Evolutionary conservation across 2,329 filamentous ascomycete species (phyloP), one percentile per base, ranked within the genome.

Genomic region (Cercospora zeina): DNA sequence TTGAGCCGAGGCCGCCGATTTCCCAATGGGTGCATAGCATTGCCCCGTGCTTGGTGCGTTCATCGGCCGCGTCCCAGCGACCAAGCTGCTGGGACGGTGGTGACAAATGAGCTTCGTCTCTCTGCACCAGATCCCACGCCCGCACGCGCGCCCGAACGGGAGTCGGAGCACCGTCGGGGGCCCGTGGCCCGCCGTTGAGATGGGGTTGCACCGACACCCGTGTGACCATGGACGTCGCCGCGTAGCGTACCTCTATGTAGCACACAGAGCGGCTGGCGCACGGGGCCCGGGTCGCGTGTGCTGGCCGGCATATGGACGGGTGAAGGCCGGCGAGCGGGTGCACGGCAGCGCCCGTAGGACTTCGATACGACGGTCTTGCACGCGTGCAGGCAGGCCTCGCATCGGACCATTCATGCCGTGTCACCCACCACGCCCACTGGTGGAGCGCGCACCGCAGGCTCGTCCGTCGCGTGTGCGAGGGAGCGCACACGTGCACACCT

Each of bases 41-140:
- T 27, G 24, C 24, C 24, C 24, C 24, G 24, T 27, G 24, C 24
- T 27, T 27, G 24, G 19, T 51, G 13, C 47, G 37, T 37, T 53
- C 57, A 30, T 27, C 57, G 49, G 61, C 53, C 19, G 30, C 11
- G 50, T 62, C 33, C 61, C 61, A 59, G 51, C 31, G 33, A 42
- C 55, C 56, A 50, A 19, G 37, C 34, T 53, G 37, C 50, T 42
- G 61, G 61, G 61, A 56, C 61, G 21, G 8, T 24, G 34, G 19
- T 27, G 47, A 50, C 55, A 49, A 62, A 62, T 62, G 24, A 54
- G 55, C 59, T 39, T 24, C 56, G 33, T 39, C 36, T 39, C 31
- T 24, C 37, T 37, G 8, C 31, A 34, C 54, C 42, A 24, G 45
- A 45, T 42, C 61, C 50, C 55, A 50, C 24, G 6, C 36, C 37